Evolutionary conservation across 495 filamentous ascomycete genomes (phyloP).

Genomic region (Cudoniella acicularis): DNA sequence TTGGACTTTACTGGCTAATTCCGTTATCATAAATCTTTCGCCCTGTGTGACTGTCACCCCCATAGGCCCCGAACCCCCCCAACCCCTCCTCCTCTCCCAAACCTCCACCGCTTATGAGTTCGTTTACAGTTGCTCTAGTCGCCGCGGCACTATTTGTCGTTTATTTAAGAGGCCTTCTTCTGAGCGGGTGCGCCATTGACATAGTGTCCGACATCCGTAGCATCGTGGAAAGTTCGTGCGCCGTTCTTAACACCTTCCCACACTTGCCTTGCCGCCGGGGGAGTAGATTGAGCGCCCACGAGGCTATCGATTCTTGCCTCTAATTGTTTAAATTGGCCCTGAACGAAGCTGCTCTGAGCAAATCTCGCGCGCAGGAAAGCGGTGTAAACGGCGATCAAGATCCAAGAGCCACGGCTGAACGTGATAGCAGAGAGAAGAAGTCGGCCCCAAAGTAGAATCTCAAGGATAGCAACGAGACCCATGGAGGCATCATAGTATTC

Average conservation of each 20-base stretch:
- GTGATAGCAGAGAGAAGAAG: slow-evolving; percentile 72
- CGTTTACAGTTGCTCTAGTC: too few relatives aligned
- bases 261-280: slow-evolving; percentile 73
- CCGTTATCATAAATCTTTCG: too few relatives aligned
- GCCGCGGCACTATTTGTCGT: too few relatives aligned
- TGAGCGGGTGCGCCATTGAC: slow-evolving; percentile 15
- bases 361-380: slow-evolving; percentile 88
- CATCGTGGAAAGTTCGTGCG: slow-evolving; percentile 68
- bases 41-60: too few relatives aligned
- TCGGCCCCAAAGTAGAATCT: slow-evolving; percentile 79
- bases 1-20: too few relatives aligned
- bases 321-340: slow-evolving; percentile 69
- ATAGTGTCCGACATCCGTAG: slow-evolving; percentile 54
- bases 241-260: slow-evolving; percentile 80
- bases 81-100: too few relatives aligned
- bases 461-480: slow-evolving; percentile 73
- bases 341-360: slow-evolving; percentile 87
- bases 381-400: slow-evolving; percentile 80
- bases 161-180: slow-evolving; percentile 30
- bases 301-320: slow-evolving; percentile 74
- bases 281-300: slow-evolving; percentile 80
- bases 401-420: slow-evolving; percentile 87
- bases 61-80: too few relatives aligned
- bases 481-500: slow-evolving; percentile 91
- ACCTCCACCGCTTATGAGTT: too few relatives aligned